phyloP scores from a whole-genome alignment of 139 green algal genomes.

The Picochlorum sp. region DNA sequence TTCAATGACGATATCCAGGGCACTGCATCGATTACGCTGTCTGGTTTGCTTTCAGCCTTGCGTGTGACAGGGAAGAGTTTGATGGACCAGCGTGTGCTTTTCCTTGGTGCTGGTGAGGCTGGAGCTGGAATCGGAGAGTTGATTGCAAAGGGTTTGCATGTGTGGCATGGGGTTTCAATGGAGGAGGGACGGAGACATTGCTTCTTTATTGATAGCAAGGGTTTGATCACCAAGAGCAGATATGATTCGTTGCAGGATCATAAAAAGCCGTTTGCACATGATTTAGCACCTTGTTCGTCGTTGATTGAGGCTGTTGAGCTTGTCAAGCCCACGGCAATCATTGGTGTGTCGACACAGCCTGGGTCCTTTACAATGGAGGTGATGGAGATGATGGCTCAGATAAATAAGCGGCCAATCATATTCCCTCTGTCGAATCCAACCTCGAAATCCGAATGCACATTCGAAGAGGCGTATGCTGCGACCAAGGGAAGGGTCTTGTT shows the following conservation, averaged over 20 bases:
- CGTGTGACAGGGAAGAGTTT: conserved; percentile 37
- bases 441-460: conserved; percentile 78
- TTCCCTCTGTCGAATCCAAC: conserved; percentile 92
- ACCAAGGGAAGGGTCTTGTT: conserved; percentile 67
- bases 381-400: conserved; percentile 40
- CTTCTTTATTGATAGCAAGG: conserved; percentile 70
- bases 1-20: conserved; percentile 91
- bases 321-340: conserved; percentile 44
- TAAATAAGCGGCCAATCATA: conserved; percentile 69
- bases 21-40: conserved; percentile 71
- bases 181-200: conserved; percentile 45
- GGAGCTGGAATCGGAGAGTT: conserved; percentile 69
- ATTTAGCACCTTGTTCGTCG: conserved; percentile 31
- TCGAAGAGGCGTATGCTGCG: conserved; percentile 46
- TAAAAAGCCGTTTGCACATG: conserved; percentile 79
- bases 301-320: conserved; percentile 39
- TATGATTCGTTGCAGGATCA: conserved; percentile 57
- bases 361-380: conserved; percentile 57
- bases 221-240: conserved; percentile 50
- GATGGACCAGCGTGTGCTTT: conserved; percentile 53
- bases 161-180: conserved; percentile 30
- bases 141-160: conserved; percentile 40
- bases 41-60: conserved; percentile 61
- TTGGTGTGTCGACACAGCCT: conserved; percentile 44
- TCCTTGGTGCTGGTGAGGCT: conserved; percentile 67